A percentile compares a stretch with the other conserved stretches of the same genome.
Conservation (phyloP, 495 filamentous ascomycete genomes). For the Tuber borchii region DNA sequence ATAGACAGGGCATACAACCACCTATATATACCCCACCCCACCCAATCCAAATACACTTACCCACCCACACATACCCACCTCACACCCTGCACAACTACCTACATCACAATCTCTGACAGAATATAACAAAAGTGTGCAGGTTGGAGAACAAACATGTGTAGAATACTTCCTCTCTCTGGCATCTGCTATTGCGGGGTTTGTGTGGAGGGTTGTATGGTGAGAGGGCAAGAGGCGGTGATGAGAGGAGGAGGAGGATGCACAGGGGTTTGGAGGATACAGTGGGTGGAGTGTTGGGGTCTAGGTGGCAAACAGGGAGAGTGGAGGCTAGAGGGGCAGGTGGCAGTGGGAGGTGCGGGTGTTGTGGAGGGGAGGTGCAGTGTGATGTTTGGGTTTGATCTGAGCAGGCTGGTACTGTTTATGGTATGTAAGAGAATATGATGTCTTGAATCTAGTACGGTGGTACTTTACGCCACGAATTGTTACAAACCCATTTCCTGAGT, state of each 20-base stretch:
- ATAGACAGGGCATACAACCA: neutral
- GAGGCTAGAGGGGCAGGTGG: neutral
- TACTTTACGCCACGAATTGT: neutral
- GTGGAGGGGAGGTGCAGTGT: neutral
- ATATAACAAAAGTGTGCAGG: neutral
- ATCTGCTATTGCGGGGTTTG: neutral
- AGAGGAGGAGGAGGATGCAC: neutral
- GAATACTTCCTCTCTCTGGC: neutral
- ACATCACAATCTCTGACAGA: neutral
- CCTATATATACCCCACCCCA: slow-evolving; percentile 2
- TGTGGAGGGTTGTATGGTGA: neutral
- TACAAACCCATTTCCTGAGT: neutral
- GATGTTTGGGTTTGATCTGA: neutral
- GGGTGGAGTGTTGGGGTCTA: neutral
- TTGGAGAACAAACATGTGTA: neutral
- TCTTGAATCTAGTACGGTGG: neutral
- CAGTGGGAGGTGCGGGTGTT: neutral
- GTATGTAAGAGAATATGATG: neutral
- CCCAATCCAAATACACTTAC: neutral
- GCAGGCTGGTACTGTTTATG: neutral
- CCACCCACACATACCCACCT: neutral
- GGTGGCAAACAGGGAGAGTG: neutral
- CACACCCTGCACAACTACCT: neutral
- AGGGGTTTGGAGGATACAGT: neutral
- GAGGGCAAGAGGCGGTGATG: neutral